Conservation (phyloP, 169 alveolate genomes). For the Plasmodium blacklocki region DNA sequence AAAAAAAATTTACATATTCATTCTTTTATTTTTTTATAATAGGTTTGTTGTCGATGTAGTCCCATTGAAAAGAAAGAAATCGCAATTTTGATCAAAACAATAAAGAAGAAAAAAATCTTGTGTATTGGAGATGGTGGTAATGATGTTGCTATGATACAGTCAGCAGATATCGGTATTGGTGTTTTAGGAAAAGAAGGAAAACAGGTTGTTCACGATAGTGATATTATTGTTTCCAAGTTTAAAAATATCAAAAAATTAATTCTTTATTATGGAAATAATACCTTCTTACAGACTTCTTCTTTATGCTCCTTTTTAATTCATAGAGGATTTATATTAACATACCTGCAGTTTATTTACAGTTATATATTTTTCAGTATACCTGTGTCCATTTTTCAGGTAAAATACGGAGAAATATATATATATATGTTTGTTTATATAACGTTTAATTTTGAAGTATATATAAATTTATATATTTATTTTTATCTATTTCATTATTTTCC, state of each 20-base stretch:
- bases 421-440: background rate
- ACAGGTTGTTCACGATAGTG: slow-evolving; percentile 98
- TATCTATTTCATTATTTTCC: background rate
- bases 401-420: slow-evolving; percentile 17
- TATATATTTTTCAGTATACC: slow-evolving; percentile 94
- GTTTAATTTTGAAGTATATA: background rate
- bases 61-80: slow-evolving; percentile 98
- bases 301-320: slow-evolving; percentile 96
- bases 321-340: slow-evolving; percentile 96
- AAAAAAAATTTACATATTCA: background rate
- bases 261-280: slow-evolving; percentile 97
- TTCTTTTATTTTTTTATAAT: slow-evolving; percentile 54
- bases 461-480: background rate
- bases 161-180: slow-evolving; percentile 96
- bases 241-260: slow-evolving; percentile 92
- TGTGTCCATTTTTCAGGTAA: slow-evolving; percentile 94
- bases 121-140: slow-evolving; percentile 99
- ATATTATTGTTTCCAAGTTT: slow-evolving; percentile 96
- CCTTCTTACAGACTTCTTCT: slow-evolving; percentile 94
- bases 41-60: slow-evolving; percentile 98
- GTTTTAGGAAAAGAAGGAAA: slow-evolving; percentile 97
- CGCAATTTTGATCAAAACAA: slow-evolving; percentile 86
- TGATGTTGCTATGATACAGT: slow-evolving; percentile 99
- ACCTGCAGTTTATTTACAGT: slow-evolving; percentile 93
- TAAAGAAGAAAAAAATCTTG: slow-evolving; percentile 89